phyloP scores from a whole-genome alignment of 352 stramenopile species.

The Globisporangium polare region DNA sequence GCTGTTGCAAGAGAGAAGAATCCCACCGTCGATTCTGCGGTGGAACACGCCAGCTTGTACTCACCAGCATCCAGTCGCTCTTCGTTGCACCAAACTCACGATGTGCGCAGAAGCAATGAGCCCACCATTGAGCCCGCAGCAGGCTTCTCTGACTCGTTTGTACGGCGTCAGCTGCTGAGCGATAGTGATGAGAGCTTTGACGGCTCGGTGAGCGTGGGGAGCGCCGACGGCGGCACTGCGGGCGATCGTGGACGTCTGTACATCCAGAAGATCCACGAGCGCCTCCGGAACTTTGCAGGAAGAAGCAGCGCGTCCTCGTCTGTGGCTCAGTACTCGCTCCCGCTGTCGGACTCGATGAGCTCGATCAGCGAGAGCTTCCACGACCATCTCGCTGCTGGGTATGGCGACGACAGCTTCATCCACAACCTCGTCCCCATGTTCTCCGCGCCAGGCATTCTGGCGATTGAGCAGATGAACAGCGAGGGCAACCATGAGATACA shows the following conservation, averaged over 20 bases:
- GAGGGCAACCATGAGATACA: slow-evolving; percentile 6
- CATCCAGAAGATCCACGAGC: slow-evolving; percentile 23
- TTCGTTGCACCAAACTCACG: neutral
- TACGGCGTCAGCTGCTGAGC: neutral
- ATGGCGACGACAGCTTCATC: slow-evolving; percentile 40
- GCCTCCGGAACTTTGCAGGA: slow-evolving; percentile 8
- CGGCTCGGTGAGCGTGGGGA: slow-evolving; percentile 7
- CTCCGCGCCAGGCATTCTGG: slow-evolving; percentile 12
- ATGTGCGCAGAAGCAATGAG: neutral
- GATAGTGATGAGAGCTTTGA: slow-evolving; percentile 10
- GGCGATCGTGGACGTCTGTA: slow-evolving; percentile 11
- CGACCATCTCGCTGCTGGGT: slow-evolving; percentile 7
- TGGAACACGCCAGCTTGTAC: neutral
- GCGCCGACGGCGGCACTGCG: neutral
- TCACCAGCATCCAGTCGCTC: neutral
- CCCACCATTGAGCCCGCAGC: neutral
- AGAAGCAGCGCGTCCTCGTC: slow-evolving; percentile 17
- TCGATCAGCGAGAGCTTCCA: slow-evolving; percentile 54
- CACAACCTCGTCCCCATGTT: slow-evolving; percentile 70
- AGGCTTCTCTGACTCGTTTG: neutral
- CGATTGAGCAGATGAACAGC: neutral
- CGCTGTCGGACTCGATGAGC: slow-evolving; percentile 53
- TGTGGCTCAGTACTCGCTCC: slow-evolving; percentile 50
- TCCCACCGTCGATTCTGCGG: neutral
- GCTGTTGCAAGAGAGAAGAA: no score